Conservation (phyloP, 768 basidiomycete genomes). For the Tephrocybe sp. region DNA sequence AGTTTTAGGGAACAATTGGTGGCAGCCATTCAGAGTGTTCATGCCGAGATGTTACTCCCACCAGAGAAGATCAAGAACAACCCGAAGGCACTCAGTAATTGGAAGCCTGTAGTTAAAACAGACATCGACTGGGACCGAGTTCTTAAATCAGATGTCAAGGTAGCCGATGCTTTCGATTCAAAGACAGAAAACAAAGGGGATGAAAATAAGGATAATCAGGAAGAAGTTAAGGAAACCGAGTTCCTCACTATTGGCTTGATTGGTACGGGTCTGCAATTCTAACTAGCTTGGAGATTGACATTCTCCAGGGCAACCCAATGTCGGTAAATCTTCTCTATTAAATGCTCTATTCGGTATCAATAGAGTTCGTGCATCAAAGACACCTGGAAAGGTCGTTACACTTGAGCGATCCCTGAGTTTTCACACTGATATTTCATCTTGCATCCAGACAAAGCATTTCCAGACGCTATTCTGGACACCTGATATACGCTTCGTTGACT, state of each 20-base stretch:
- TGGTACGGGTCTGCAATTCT: constrained; percentile 36
- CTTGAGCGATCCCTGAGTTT: not conserved
- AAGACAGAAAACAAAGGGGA: constrained; percentile 25
- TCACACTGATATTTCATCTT: not conserved
- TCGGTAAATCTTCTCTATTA: constrained; percentile 89
- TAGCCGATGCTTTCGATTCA: constrained; percentile 43
- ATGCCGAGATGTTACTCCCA: constrained; percentile 64
- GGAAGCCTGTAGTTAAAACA: constrained; percentile 64
- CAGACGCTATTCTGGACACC: constrained; percentile 90
- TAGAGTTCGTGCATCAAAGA: constrained; percentile 80
- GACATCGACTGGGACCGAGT: constrained; percentile 76
- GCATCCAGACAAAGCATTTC: constrained; percentile 82
- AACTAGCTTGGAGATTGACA: not conserved
- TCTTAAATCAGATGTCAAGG: constrained; percentile 37
- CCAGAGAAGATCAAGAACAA: constrained; percentile 53
- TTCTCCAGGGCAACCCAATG: constrained; percentile 82
- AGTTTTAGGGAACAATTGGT: constrained; percentile 65
- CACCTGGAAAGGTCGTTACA: constrained; percentile 72
- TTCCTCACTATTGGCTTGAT: constrained; percentile 81
- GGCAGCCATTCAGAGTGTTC: constrained; percentile 58
- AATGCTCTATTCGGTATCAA: constrained; percentile 85
- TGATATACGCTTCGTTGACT: constrained; percentile 89
- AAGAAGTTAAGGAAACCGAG: constrained; percentile 39
- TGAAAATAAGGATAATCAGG: constrained; percentile 20
- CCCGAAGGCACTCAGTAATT: constrained; percentile 48